Base-by-base conservation (phyloP, 2,329 filamentous ascomycete genomes). In the Zasmidium angulare region DNA sequence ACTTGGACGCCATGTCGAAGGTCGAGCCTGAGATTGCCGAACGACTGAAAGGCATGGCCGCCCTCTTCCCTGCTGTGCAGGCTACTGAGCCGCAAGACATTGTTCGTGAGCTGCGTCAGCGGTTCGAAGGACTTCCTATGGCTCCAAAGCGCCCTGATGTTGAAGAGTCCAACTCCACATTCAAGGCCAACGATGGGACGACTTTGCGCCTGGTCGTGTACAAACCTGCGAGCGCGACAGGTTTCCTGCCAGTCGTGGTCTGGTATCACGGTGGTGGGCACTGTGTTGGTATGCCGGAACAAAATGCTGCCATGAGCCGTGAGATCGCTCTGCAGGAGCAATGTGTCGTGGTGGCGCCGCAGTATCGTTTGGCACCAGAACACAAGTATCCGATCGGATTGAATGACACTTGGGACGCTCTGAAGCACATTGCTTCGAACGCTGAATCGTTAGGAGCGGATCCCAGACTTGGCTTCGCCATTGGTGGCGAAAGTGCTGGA, bases 291-390 rank as follows among this genome's bases (percentile, higher is more conserved):
- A 60, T 36, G 12, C 62, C 62, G 7, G 62, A 64, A 22, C 54
- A 53, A 46, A 60, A 58, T 21, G 46, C 49, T 1, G 26, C 20
- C n/a, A 48, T 63, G 48, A 60, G 52, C 23, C 60, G 53, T 17
- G 43, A 56, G 20, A 55, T 60, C 3, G 61, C 51, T 2, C 48
- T 50, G 3, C 22, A 60, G 17, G 59, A 66, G 46, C 20, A 52
- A 3, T 58, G 54, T 29, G 52, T 64, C 1, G 58, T 61, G 12
- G 50, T 64, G 2, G 58, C 58, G 4, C 60, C 62, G 22, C 53
- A 61, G 29, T 82, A 83, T 60, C 74, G 80, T 2, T 74, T 81
- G 46, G 80, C 80, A n/a, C 81, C 81, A 0, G 80, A 81, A 55
- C 70, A 81, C 63, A 69, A 72, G 21, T 83, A 82, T 60, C 81